Conservation (phyloP, 495 filamentous ascomycete genomes). For the Tetracladium marchalianum region DNA sequence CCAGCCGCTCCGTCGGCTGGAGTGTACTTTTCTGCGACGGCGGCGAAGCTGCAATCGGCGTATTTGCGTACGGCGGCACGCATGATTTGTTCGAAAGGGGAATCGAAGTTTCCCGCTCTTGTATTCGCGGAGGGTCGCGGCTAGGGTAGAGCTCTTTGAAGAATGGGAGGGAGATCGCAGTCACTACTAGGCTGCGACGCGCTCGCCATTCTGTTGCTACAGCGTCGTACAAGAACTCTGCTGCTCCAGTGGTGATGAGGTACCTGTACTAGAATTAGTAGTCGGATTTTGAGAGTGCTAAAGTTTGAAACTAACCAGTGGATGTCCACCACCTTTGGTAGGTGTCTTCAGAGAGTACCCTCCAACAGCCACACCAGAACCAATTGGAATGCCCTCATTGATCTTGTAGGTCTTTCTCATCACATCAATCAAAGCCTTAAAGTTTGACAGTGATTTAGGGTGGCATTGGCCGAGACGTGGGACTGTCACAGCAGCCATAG, state of each 20-base stretch:
- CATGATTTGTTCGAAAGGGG: conserved; percentile 35
- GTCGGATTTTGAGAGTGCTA: background rate
- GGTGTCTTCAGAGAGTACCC: conserved; percentile 51
- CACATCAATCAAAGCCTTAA: conserved; percentile 39
- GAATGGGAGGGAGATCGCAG: conserved; percentile 36
- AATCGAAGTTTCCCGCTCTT: conserved; percentile 26
- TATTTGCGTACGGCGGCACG: conserved; percentile 43
- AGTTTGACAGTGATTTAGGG: conserved; percentile 21
- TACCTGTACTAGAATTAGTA: conserved; percentile 9
- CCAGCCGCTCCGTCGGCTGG: conserved; percentile 36
- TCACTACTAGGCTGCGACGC: conserved; percentile 33
- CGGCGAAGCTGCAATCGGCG: conserved; percentile 51
- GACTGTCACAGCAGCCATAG: conserved; percentile 33
- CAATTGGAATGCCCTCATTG: conserved; percentile 31
- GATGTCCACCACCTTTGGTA: conserved; percentile 42
- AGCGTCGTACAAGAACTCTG: conserved; percentile 53
- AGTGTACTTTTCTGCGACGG: conserved; percentile 38
- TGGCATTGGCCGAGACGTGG: conserved; percentile 41
- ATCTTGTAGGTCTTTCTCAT: conserved; percentile 37
- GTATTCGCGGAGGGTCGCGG: conserved; percentile 35
- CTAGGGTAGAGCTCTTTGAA: conserved; percentile 37
- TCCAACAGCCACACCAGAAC: conserved; percentile 46
- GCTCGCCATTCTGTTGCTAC: conserved; percentile 44
- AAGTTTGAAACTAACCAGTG: conserved; percentile 29
- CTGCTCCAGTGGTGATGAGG: conserved; percentile 42